phyloP scores from a whole-genome alignment of 2,329 filamentous ascomycete genomes.

The Alternaria postmessia region DNA sequence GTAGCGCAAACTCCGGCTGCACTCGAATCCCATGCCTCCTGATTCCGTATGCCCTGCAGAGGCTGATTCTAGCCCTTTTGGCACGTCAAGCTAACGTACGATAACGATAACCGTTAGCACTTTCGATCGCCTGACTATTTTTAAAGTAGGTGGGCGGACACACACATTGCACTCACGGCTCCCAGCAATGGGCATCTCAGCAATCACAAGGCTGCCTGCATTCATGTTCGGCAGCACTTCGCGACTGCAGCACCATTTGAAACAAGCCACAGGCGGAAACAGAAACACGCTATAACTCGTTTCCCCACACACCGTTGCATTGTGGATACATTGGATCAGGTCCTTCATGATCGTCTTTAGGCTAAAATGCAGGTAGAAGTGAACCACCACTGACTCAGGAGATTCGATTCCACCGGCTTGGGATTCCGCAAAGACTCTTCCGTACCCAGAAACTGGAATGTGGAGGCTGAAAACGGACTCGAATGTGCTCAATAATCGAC shows the following conservation, averaged over 20 bases:
- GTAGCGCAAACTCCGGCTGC: neutral
- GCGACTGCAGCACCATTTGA: neutral
- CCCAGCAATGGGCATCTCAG: neutral
- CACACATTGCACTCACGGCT: neutral
- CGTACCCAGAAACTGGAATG: neutral
- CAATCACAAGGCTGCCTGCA: neutral
- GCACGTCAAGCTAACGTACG: neutral
- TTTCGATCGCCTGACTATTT: neutral
- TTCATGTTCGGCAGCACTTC: neutral
- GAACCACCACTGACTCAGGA: neutral
- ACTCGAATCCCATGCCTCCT: neutral
- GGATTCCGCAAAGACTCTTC: neutral
- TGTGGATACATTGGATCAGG: neutral
- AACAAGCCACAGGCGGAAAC: slow-evolving; percentile 4
- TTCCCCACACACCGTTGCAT: neutral
- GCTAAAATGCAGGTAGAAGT: neutral
- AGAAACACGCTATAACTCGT: slow-evolving; percentile 2
- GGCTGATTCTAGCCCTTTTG: neutral
- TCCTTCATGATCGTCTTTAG: neutral
- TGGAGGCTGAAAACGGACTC: neutral
- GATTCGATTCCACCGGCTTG: neutral
- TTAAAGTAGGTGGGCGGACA: neutral
- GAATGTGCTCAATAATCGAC: neutral
- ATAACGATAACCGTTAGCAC: neutral
- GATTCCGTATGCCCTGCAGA: neutral